Percentiles rank a stretch among this genome's conserved stretches.
Evolutionary conservation across 148 eudicot genomes (phyloP).

Genomic region (Talinum fruticosum): DNA sequence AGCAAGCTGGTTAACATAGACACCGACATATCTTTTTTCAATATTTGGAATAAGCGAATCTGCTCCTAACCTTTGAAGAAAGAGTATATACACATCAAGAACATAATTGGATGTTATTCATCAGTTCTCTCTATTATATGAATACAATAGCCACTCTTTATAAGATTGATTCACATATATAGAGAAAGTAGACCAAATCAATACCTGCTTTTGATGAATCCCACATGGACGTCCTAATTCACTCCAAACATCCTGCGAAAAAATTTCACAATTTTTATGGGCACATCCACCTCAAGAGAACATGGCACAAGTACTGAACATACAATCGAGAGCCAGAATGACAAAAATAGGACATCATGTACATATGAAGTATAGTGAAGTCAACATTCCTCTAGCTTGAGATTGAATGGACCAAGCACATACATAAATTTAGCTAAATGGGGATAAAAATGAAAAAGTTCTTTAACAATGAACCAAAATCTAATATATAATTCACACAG

Average conservation of each 20-base stretch:
- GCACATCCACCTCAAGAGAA: neutral
- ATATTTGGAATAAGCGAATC: neutral
- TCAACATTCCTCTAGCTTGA: neutral
- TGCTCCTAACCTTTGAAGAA: neutral
- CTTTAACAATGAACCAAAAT: conserved; percentile 7
- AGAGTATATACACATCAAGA: neutral
- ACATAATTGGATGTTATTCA: neutral
- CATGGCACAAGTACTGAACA: neutral
- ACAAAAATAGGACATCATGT: neutral
- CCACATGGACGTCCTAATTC: conserved; percentile 96
- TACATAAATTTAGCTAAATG: neutral
- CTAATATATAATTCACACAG: neutral
- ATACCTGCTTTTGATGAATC: conserved; percentile 93
- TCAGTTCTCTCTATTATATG: neutral
- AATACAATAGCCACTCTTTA: neutral
- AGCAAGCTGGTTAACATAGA: neutral
- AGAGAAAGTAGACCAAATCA: neutral
- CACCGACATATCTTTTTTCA: neutral
- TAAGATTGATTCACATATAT: neutral
- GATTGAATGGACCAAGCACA: neutral
- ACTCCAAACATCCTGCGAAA: conserved; percentile 87
- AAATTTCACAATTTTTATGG: neutral
- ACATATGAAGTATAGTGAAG: neutral
- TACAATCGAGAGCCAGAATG: neutral
- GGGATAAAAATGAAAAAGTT: no score